Base-by-base conservation (phyloP, 805 yeast species). In the Saturnispora sanitii region DNA sequence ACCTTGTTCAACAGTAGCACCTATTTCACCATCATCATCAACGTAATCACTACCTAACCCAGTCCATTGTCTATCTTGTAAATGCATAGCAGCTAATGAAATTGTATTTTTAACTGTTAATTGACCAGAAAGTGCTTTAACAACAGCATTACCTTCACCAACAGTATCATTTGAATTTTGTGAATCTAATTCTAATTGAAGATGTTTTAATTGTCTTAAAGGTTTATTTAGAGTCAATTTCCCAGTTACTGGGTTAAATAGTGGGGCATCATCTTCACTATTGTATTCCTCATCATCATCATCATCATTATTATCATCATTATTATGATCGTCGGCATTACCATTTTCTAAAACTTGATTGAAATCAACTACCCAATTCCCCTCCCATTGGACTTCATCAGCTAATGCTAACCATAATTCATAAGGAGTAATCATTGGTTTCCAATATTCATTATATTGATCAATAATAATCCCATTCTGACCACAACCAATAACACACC, bases 401-500 rank as follows among this genome's bases (percentile, higher is more conserved):
- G 73, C 73, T 43, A 92, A 67, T 0, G 97, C 95, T 58, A 90
- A 62, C 36, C 79, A 73, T 31, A 92, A 64, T 58, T 92, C 98
- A 59, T 84, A 90, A 0, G 97, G 97, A 0, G 98, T 92, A 16
- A 92, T 76, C 9, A 92, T 82, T 1, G 97, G 97, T 58, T 80
- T 86, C 64, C 75, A 85, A 55, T 81, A 90, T 45, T 85, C 94
- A 47, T 79, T 83, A 36, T 64, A 65, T 42, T 79, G 75, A 57
- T 90, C 95, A 12, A 92, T 59, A 28, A 90, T 77, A 19, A 90
- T 80, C 4, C 98, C 98, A 40, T 94, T 88, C 51, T 87, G 86
- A 9, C 94, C 87, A 58, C 98, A 92, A 0, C 98, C 98, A 12
- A 92, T 61, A 11, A 92, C 74, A 54, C 94, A 88, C 97, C 98